Evolutionary conservation across 108 stramenopile species (phyloP).

Genomic region (Schizochytrium sp.): DNA sequence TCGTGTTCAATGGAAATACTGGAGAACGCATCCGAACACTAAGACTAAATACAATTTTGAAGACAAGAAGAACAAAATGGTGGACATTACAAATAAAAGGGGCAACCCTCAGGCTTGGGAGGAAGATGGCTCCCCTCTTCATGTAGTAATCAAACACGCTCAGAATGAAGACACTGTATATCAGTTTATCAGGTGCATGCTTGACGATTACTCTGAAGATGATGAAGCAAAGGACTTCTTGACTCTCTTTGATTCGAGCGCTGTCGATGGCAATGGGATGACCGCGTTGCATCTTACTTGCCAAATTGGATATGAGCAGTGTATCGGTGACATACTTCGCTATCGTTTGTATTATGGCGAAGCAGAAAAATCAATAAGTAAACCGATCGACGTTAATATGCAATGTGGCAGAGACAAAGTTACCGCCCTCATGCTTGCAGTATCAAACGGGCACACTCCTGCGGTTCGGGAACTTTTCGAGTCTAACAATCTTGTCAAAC

Average conservation of each 20-base stretch:
- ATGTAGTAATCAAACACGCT: background rate
- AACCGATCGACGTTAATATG: background rate
- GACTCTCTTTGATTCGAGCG: conserved; percentile 31
- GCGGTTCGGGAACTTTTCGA: background rate
- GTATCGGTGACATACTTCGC: background rate
- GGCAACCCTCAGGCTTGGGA: background rate
- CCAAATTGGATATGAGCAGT: background rate
- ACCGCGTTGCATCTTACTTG: conserved; percentile 13
- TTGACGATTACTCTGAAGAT: conserved; percentile 22
- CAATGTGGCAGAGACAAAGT: background rate
- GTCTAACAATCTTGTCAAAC: background rate
- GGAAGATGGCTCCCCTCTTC: conserved; percentile 19
- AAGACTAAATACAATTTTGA: too few species aligned
- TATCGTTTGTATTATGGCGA: background rate
- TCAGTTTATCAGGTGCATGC: background rate
- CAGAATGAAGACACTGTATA: background rate
- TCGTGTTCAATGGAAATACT: background rate
- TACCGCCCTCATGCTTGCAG: conserved; percentile 24
- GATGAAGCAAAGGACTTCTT: background rate
- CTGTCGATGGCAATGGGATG: background rate
- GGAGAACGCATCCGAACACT: too few species aligned
- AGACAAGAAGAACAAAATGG: background rate
- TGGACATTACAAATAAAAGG: background rate
- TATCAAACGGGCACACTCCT: conserved; percentile 24
- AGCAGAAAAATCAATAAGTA: background rate